Conservation (phyloP, 2,329 filamentous ascomycete species). For the Exophiala bonariae region DNA sequence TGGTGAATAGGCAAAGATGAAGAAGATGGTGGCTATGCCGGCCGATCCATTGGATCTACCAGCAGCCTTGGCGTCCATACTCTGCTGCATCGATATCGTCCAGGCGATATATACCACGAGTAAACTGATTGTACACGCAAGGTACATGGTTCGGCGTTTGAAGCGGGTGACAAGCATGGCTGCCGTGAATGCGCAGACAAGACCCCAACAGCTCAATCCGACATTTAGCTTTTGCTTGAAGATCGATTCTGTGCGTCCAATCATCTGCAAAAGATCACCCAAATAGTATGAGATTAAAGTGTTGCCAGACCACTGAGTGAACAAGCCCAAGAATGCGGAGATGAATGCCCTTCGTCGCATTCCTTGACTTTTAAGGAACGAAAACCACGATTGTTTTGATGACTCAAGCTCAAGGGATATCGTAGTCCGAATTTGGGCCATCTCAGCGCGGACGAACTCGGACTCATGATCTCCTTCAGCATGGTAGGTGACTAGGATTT, state of each 20-base stretch:
- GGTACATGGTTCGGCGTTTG: conserved; percentile 44
- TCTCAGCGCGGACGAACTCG: conserved; percentile 58
- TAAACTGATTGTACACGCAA: conserved; percentile 52
- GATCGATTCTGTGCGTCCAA: conserved; percentile 38
- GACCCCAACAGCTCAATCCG: conserved; percentile 41
- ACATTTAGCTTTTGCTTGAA: conserved; percentile 44
- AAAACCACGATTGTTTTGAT: conserved; percentile 37
- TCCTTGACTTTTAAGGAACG: conserved; percentile 32
- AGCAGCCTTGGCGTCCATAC: conserved; percentile 36
- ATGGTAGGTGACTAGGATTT: conserved; percentile 44
- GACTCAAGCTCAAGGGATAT: conserved; percentile 57
- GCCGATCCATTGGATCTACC: conserved; percentile 38
- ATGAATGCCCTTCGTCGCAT: conserved; percentile 36
- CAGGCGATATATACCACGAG: conserved; percentile 56
- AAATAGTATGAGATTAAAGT: conserved; percentile 37
- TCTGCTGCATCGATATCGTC: conserved; percentile 51
- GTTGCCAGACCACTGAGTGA: conserved; percentile 43
- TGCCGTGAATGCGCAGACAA: conserved; percentile 39
- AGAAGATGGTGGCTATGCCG: conserved; percentile 50
- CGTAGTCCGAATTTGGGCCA: conserved; percentile 60
- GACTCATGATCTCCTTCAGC: conserved; percentile 54
- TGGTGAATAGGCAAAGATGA: conserved; percentile 49
- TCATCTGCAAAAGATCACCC: conserved; percentile 36
- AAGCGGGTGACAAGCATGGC: conserved; percentile 43
- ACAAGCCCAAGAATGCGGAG: conserved; percentile 33